Evolutionary conservation across 805 yeast species (phyloP).

Genomic region (Cyberlindnera amylophila): DNA sequence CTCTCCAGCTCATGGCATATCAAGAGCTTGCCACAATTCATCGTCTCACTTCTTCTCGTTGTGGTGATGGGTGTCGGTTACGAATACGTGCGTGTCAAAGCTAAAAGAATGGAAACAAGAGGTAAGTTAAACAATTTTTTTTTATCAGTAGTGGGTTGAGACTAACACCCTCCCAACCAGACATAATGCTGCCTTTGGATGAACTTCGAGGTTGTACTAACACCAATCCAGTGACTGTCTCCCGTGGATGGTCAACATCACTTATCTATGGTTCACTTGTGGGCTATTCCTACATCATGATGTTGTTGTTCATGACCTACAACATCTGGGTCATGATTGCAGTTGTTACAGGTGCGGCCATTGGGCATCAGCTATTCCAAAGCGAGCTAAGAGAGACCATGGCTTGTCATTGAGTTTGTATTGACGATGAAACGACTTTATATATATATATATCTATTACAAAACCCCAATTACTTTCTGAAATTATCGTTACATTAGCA

Average conservation of each 20-base stretch:
- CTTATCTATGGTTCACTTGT: slow-evolving; percentile 60
- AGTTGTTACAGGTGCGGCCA: slow-evolving; percentile 65
- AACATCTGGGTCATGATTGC: slow-evolving; percentile 83
- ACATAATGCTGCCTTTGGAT: slow-evolving; percentile 6
- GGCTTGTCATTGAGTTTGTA: slow-evolving; percentile 24
- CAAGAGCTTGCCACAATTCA: slow-evolving; percentile 44
- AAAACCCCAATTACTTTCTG: background rate
- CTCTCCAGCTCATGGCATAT: slow-evolving; percentile 82
- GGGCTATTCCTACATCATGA: slow-evolving; percentile 63
- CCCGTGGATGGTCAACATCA: slow-evolving; percentile 32
- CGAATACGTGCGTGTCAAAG: slow-evolving; percentile 46
- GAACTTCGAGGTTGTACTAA: slow-evolving; percentile 1
- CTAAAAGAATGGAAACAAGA: slow-evolving; percentile 17
- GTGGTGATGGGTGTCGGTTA: slow-evolving; percentile 50
- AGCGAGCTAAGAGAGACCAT: slow-evolving; percentile 23
- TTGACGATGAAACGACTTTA: too few species aligned
- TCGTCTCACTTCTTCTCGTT: slow-evolving; percentile 49
- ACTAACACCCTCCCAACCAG: slow-evolving; percentile 5
- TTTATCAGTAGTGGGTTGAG: background rate
- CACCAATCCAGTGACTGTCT: slow-evolving; percentile 15
- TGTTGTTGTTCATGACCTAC: slow-evolving; percentile 85
- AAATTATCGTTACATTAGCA: background rate
- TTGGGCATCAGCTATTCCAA: slow-evolving; percentile 65
- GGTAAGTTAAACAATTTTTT: slow-evolving; percentile 16
- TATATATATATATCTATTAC: too few species aligned